Evolutionary conservation across 495 filamentous ascomycete species (phyloP).

Genomic region (Podospora tetraspora): DNA sequence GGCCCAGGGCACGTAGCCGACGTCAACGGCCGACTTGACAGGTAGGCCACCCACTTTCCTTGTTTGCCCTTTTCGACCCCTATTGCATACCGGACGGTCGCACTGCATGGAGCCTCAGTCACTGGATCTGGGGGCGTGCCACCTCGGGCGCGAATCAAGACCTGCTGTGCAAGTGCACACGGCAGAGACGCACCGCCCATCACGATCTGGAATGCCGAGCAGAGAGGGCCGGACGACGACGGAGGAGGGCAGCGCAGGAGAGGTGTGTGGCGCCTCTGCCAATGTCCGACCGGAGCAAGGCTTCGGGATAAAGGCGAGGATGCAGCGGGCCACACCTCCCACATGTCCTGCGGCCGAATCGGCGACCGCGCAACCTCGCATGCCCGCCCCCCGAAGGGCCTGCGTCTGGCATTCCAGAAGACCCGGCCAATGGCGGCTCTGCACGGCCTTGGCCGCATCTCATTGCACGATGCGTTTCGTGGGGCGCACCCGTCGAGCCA

Average conservation of each 20-base stretch:
- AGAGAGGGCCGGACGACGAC: background rate
- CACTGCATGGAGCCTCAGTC: conserved; percentile 37
- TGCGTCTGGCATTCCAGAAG: conserved; percentile 23
- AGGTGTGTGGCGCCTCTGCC: conserved; percentile 18
- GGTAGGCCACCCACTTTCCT: conserved; percentile 56
- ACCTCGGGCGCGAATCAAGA: conserved; percentile 22
- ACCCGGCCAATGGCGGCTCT: conserved; percentile 37
- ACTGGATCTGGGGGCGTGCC: conserved; percentile 34
- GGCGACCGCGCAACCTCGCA: conserved; percentile 26
- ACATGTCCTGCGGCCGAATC: conserved; percentile 36
- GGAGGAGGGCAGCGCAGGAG: conserved; percentile 15
- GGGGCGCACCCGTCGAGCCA: conserved; percentile 35
- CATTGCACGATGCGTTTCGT: conserved; percentile 39
- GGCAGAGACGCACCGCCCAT: conserved; percentile 14
- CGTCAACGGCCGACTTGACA: conserved; percentile 75
- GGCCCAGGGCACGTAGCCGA: conserved; percentile 70
- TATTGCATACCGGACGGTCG: conserved; percentile 25
- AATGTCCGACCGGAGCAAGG: conserved; percentile 27
- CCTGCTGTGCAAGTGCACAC: conserved; percentile 35
- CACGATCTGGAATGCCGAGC: conserved; percentile 7
- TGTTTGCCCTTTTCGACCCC: conserved; percentile 20
- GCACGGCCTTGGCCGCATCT: conserved; percentile 33
- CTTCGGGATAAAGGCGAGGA: conserved; percentile 26
- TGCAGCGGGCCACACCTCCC: conserved; percentile 33
- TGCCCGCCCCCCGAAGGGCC: conserved; percentile 7